Base-by-base conservation (phyloP, 192 early-diverging fungal genomes). In the Coemansia asiatica region DNA sequence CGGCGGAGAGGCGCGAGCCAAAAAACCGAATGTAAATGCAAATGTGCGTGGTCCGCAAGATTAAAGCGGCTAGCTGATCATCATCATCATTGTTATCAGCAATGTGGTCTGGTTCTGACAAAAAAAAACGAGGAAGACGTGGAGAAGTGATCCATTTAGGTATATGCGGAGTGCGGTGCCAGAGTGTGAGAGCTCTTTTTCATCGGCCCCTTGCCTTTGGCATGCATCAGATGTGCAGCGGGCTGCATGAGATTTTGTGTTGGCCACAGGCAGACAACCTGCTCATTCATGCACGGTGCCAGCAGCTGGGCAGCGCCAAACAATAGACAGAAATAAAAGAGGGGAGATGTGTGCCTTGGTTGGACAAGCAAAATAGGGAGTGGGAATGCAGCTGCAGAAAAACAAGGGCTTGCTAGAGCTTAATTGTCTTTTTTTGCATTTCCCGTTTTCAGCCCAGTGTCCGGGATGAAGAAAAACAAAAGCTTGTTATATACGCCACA, bases 181-280 rank as follows among this genome's bases (percentile, higher is more conserved):
- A 33, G 8, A 33, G 31, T 33, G 31, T 33, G 31, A 33, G 31
- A 33, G 31, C 31, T 15, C 16, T 10, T 13, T 44, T 44, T 44
- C 40, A 6, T 44, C 40, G 40, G 16, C 40, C 40, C 40, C 40
- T 44, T 44, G 40, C 40, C 40, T 44, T 18, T 44, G 40, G 40
- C 40, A 16, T 44, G 40, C 40, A 44, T 10, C 40, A 44, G 8
- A 4, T 8, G 40, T 44, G 40, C 40, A 13, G 40, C 16, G 40
- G 40, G 40, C 40, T 44, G 40, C 40, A 44, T 44, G 40, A 0
- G 40, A 44, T 44, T 44, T 44, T 44, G 40, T 44, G 40, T 53
- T 23, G 51, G 23, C 51, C 51, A 28, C 51, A 53, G 26, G 51
- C 51, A 53, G 51, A 53, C 51, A 23, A 53, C 51, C 23, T 53